Evolutionary conservation across 2,329 filamentous ascomycete genomes (phyloP).

Genomic region (Monilinia polystroma): DNA sequence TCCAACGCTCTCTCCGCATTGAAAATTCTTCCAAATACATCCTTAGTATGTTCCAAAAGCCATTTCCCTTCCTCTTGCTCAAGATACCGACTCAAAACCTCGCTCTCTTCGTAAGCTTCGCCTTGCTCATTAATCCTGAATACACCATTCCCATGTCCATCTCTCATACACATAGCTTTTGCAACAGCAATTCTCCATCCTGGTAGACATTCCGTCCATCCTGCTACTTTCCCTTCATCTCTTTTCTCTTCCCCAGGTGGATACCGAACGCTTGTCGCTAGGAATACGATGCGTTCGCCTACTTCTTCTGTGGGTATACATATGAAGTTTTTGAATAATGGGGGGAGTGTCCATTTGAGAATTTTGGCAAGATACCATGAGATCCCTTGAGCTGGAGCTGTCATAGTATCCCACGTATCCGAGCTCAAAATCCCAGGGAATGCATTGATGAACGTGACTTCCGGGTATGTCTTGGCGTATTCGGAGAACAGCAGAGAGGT

Average conservation of each 20-base stretch:
- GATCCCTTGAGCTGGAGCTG: neutral
- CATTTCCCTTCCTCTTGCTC: neutral
- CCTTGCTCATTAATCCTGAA: slow-evolving; percentile 12
- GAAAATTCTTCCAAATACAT: neutral
- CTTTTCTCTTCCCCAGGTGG: slow-evolving; percentile 5
- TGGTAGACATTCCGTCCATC: neutral
- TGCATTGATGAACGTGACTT: slow-evolving; percentile 4
- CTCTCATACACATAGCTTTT: slow-evolving; percentile 1
- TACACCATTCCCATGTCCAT: slow-evolving; percentile 12
- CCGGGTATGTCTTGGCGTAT: neutral
- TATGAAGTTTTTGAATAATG: slow-evolving; percentile 4
- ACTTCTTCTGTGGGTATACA: neutral
- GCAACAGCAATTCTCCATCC: neutral
- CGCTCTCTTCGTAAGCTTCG: neutral
- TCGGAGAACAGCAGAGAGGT: slow-evolving; percentile 2
- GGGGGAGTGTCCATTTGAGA: slow-evolving; percentile 3
- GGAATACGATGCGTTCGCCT: slow-evolving; percentile 1
- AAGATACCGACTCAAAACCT: neutral
- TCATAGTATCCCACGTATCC: neutral
- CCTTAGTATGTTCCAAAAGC: neutral
- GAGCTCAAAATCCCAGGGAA: neutral
- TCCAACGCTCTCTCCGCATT: neutral
- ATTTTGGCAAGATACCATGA: slow-evolving; percentile 5
- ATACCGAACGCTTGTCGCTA: slow-evolving; percentile 13
- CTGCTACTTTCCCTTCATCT: slow-evolving; percentile 6